Base-by-base conservation (phyloP, 331 rosid genomes). In the Phaseolus coccineus region DNA sequence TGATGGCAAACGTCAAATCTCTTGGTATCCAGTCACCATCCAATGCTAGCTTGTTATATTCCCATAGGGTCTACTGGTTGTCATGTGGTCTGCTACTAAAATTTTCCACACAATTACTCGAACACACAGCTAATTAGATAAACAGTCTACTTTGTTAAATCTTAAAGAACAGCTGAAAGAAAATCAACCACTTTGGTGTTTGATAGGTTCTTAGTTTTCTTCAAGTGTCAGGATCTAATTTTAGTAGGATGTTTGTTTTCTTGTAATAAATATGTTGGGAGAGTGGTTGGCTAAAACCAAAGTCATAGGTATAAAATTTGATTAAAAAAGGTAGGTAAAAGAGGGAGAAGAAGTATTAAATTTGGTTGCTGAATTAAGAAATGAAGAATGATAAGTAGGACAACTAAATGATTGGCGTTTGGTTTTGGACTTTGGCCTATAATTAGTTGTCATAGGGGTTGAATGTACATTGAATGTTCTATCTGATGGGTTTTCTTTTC, bases 21-120 rank as follows among this genome's bases (percentile, higher is more conserved):
- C 28, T 79, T 82, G 89, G 87, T 82, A 30, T 77, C 42, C 28
- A 28, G 85, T 84, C 89, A 57, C 84, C 64, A 24, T 86, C 88
- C 53, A 24, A 70, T 68, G 83, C 82, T 83, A 80, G 77, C 85
- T 27, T 79, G 84, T 69, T 71, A 76, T 80, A 72, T 86, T 86
- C 89, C 78, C 82, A 82, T 47, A 40, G 69, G 66, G 73, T 77
- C 68, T 71, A 72, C 63, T 76, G 62, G 84, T 76, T 76, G 77
- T 69, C 84, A 80, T 69, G 59, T 48, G 79, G 70, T 61, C 22
- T 42, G 33, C 63, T 55, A 5, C 8, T 33, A 69, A 24, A 24
- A 69, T 69, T 68, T 72, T 70, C 5, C 10, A 19, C 76, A 50
- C 51, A 48, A 15, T 77, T 65, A 25, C 19, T 22, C 27, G 3